These are phyloP conservation scores for Senecio squalidus DNA, from an alignment of 140 eudicot genomes.

Conservation along the genomic window DNA sequence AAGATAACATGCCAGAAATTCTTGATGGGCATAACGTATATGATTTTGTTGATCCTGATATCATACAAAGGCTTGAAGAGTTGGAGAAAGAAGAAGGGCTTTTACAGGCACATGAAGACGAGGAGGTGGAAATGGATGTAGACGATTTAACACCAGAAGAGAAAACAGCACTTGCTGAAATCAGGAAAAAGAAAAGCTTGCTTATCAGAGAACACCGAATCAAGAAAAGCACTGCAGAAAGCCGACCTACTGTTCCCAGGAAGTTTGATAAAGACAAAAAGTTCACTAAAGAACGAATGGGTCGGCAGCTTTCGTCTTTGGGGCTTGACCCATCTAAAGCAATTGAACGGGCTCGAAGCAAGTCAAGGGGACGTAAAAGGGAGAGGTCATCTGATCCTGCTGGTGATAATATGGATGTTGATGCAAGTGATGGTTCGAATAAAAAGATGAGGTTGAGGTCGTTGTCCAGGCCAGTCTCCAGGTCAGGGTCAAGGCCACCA, in stretches of 20 bases:
- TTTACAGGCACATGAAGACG: conserved; percentile 50
- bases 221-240: conserved; percentile 86
- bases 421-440: conserved; percentile 37
- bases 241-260: conserved; percentile 77
- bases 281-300: conserved; percentile 72
- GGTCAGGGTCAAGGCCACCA: conserved; percentile 71
- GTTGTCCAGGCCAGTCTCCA: conserved; percentile 45
- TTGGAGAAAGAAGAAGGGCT: conserved; percentile 81
- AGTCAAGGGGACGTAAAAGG: conserved; percentile 88
- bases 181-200: conserved; percentile 74
- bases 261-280: conserved; percentile 67
- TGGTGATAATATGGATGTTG: conserved; percentile 66
- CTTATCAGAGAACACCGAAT: conserved; percentile 72
- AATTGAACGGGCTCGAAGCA: conserved; percentile 64
- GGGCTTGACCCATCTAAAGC: conserved; percentile 79
- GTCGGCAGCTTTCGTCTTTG: conserved; percentile 58
- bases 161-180: conserved; percentile 46
- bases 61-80: conserved; percentile 76
- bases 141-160: conserved; percentile 61
- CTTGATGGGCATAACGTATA: conserved; percentile 85
- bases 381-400: conserved; percentile 52
- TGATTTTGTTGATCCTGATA: conserved; percentile 86
- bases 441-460: conserved; percentile 70
- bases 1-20: conserved; percentile 79
- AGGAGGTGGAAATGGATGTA: conserved; percentile 71